Evolutionary conservation across 495 filamentous ascomycete species (phyloP), one percentile per base, ranked within the genome.

Genomic region (Talaromyces wortmannii): DNA sequence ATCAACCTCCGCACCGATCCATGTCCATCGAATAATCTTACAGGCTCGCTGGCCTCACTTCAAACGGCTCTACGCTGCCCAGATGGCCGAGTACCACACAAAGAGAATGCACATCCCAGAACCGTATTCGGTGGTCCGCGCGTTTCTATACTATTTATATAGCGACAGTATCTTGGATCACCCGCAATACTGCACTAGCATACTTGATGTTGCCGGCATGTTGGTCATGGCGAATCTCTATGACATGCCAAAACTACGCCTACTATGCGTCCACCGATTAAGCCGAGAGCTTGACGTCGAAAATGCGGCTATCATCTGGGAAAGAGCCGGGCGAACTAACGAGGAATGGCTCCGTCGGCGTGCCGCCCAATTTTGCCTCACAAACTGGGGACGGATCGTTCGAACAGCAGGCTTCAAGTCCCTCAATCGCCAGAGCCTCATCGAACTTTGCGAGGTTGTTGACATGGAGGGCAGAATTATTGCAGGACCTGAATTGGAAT

Each of bases 211-310:
- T 15, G 92, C 95, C 0, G 92, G 94, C n/a, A 79, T 98, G 72
- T 80, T 98, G 2, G 94, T 97, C 50, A 92, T 98, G 90, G 87
- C 91, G 18, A 96, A 97, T 63, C 87, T 97, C 17, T 98, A 98
- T 67, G 91, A 96, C 65, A 92, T 98, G 75, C 91, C 90, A 0
- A 87, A 90, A 55, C 83, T 98, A 3, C 89, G 92, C 11, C 80
- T 95, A 10, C 80, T 97, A 11, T 95, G 92, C 65, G 84, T 97
- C 43, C 88, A 92, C 65, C 79, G 95, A 10, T 79, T 98, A 30
- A 87, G 86, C 49, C 85, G 85, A 45, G 95, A 98, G 60, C 78
- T 98, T 1, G 94, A 97, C 57, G 85, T 97, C 45, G 89, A 96
- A 53, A 90, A 95, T 59, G 92, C 94, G 4, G 96, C 92, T 50